A percentile compares a stretch with the other conserved stretches of the same genome.
These are phyloP conservation scores for Pyrus bretschneideri DNA, from an alignment of 306 rosid genomes.

Conservation along the genomic window DNA sequence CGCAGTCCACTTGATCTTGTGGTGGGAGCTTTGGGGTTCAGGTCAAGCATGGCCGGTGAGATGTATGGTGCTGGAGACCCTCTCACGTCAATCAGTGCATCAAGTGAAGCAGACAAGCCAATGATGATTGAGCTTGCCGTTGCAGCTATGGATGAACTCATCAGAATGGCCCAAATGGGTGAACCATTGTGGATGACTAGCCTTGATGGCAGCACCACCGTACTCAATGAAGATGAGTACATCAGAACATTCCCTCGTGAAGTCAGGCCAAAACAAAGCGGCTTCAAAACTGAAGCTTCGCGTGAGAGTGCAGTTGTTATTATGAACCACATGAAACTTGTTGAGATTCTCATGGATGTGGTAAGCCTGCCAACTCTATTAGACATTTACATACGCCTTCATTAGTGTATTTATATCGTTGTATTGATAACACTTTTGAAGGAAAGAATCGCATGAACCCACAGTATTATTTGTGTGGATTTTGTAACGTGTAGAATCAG, in stretches of 20 bases:
- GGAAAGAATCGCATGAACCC: background rate
- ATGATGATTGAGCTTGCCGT: conserved; percentile 84
- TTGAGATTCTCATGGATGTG: conserved; percentile 96
- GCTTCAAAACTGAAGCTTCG: conserved; percentile 73
- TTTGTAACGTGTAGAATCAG: conserved; percentile 41
- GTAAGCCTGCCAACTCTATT: conserved; percentile 15
- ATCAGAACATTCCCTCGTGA: conserved; percentile 57
- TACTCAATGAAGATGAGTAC: conserved; percentile 78
- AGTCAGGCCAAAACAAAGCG: conserved; percentile 63
- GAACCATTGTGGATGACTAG: conserved; percentile 90
- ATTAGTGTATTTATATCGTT: too few species aligned
- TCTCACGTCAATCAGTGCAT: conserved; percentile 53
- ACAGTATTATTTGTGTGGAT: background rate
- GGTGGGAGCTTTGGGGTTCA: conserved; percentile 48
- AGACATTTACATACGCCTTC: too few species aligned
- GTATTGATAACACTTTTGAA: background rate
- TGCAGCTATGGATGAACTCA: conserved; percentile 85
- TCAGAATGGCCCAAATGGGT: conserved; percentile 78
- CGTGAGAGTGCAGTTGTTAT: conserved; percentile 74
- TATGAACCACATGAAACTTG: conserved; percentile 80
- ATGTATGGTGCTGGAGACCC: conserved; percentile 63
- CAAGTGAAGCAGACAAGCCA: conserved; percentile 77
- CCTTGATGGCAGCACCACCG: conserved; percentile 44
- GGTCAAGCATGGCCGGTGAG: conserved; percentile 44
- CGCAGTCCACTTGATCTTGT: conserved; percentile 60